These are phyloP conservation scores for Metschnikowia noctiluminum DNA, from an alignment of 805 yeast genomes.

Conservation along the genomic window DNA sequence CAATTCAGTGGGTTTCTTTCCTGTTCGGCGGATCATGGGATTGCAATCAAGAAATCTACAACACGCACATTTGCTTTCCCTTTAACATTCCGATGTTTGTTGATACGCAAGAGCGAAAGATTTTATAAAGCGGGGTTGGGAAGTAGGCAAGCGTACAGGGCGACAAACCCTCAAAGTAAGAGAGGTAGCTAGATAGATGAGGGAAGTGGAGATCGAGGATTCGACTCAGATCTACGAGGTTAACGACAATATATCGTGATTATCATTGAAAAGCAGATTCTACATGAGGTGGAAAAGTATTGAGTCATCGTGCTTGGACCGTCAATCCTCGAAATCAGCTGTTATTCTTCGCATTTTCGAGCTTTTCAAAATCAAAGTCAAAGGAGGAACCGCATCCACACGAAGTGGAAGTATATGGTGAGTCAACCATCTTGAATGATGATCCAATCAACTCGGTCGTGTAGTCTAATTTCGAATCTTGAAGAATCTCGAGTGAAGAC, in stretches of 20 bases:
- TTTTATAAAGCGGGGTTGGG: too few relatives aligned
- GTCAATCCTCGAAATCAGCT: background rate
- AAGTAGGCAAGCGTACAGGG: background rate
- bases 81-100: too few relatives aligned
- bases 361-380: conserved; percentile 47
- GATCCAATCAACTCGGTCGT: conserved; percentile 93
- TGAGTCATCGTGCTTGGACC: too few relatives aligned
- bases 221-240: conserved; percentile 3
- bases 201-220: background rate
- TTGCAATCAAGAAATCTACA: too few relatives aligned
- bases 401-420: conserved; percentile 70
- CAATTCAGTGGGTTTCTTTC: too few relatives aligned
- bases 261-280: conserved; percentile 5
- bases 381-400: conserved; percentile 48
- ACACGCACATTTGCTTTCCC: too few relatives aligned
- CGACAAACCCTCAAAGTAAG: background rate
- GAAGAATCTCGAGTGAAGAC: conserved; percentile 71
- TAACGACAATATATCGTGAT: conserved; percentile 6
- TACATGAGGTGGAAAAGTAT: background rate
- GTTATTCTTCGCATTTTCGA: conserved; percentile 21
- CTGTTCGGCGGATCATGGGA: too few relatives aligned
- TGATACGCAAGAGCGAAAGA: too few relatives aligned
- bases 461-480: conserved; percentile 84
- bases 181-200: background rate
- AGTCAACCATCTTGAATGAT: conserved; percentile 84